Conservation (phyloP, 2,329 filamentous ascomycete genomes). For the Colletotrichum tanaceti region DNA sequence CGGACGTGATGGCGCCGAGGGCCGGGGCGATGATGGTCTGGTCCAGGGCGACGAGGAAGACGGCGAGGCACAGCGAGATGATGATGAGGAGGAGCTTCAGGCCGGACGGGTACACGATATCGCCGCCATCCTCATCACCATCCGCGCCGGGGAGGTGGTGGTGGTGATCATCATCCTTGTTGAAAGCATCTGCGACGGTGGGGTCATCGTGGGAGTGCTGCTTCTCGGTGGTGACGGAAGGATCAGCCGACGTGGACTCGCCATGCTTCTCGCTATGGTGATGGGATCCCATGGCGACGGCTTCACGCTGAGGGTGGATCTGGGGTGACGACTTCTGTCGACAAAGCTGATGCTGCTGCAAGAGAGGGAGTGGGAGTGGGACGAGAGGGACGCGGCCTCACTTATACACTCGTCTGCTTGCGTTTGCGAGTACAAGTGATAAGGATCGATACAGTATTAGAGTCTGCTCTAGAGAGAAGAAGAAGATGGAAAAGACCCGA, state of each 20-base stretch:
- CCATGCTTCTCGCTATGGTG: conserved; percentile 11
- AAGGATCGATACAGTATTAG: too few relatives aligned
- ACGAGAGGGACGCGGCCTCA: neutral
- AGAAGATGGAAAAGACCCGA: neutral
- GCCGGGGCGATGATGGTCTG: conserved; percentile 65
- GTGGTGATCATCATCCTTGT: neutral
- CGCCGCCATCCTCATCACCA: conserved; percentile 38
- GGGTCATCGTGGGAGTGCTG: conserved; percentile 8
- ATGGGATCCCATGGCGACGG: conserved; percentile 19
- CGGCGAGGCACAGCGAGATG: conserved; percentile 56
- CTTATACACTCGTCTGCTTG: neutral
- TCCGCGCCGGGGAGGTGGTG: neutral
- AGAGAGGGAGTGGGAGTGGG: neutral
- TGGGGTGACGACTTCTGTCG: neutral
- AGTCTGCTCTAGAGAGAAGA: neutral
- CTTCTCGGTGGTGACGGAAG: conserved; percentile 28
- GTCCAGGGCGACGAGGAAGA: conserved; percentile 64
- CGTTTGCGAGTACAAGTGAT: too few relatives aligned
- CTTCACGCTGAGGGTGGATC: neutral
- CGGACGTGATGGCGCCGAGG: conserved; percentile 61
- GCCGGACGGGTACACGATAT: conserved; percentile 53
- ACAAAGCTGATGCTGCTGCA: neutral
- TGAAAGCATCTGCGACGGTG: neutral
- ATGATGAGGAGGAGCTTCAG: conserved; percentile 56
- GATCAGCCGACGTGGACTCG: conserved; percentile 27